phyloP scores from a whole-genome alignment of 306 rosid genomes.

The Malus sylvestris region DNA sequence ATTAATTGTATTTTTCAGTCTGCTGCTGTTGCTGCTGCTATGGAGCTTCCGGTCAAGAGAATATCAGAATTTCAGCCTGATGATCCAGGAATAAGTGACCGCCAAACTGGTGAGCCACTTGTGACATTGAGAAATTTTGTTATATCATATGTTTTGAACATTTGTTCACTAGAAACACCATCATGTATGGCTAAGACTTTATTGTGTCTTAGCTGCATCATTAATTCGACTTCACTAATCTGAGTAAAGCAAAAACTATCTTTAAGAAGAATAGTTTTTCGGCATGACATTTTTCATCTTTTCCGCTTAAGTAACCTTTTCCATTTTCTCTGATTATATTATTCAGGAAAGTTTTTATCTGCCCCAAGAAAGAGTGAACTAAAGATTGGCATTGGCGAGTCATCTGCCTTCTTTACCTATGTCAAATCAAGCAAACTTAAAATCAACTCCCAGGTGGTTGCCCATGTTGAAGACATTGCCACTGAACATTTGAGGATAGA shows the following conservation, averaged over 20 bases:
- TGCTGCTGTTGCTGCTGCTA: conserved; percentile 25
- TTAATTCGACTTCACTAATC: background rate
- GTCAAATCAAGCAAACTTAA: conserved; percentile 49
- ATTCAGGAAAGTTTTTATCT: conserved; percentile 46
- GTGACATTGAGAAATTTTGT: background rate
- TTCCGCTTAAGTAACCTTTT: background rate
- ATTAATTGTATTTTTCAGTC: conserved; percentile 22
- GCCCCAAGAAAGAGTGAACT: conserved; percentile 81
- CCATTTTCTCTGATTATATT: conserved; percentile 6
- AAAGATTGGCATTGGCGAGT: conserved; percentile 89
- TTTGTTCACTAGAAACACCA: background rate
- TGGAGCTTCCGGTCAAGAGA: conserved; percentile 31
- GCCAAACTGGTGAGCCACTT: conserved; percentile 48
- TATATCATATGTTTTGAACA: background rate
- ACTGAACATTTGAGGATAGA: conserved; percentile 31
- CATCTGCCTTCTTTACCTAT: conserved; percentile 90
- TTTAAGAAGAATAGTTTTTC: background rate
- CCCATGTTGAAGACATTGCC: conserved; percentile 27
- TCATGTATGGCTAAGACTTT: background rate
- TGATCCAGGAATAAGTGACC: conserved; percentile 68
- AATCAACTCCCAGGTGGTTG: conserved; percentile 42
- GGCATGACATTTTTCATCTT: background rate
- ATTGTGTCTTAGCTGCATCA: background rate
- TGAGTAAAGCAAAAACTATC: background rate
- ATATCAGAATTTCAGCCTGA: conserved; percentile 44